Percentiles rank a stretch among this genome's conserved stretches.
Conservation (phyloP, 2,329 filamentous ascomycete species). For the Aurifilum marmelostoma region DNA sequence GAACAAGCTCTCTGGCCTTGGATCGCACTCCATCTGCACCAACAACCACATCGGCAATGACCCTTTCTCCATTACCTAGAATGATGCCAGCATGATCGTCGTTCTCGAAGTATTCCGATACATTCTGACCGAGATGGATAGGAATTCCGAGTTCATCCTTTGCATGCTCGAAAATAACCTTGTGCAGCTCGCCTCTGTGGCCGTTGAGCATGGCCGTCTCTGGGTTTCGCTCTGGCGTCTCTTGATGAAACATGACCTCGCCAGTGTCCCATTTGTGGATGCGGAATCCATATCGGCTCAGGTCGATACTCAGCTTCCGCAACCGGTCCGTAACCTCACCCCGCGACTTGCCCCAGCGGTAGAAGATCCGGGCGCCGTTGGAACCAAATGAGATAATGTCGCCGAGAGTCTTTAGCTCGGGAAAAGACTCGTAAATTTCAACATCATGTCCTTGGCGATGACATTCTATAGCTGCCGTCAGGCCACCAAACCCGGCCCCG, state of each 20-base stretch:
- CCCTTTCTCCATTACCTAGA: slow-evolving; percentile 50
- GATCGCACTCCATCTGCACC: slow-evolving; percentile 60
- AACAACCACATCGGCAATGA: slow-evolving; percentile 55
- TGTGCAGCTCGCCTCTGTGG: slow-evolving; percentile 63
- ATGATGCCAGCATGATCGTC: slow-evolving; percentile 54
- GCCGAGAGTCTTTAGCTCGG: slow-evolving; percentile 60
- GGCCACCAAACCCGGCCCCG: slow-evolving; percentile 61
- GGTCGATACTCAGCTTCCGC: slow-evolving; percentile 55
- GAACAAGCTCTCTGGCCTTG: slow-evolving; percentile 53
- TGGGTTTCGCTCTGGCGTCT: slow-evolving; percentile 45
- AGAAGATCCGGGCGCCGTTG: slow-evolving; percentile 64
- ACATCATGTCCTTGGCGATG: slow-evolving; percentile 63
- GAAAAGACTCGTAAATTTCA: slow-evolving; percentile 61
- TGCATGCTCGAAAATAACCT: slow-evolving; percentile 61
- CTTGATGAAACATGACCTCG: slow-evolving; percentile 62
- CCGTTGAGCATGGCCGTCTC: slow-evolving; percentile 62
- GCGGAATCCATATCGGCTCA: slow-evolving; percentile 58
- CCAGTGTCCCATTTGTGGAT: slow-evolving; percentile 65
- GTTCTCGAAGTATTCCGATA: slow-evolving; percentile 59
- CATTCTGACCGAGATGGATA: slow-evolving; percentile 55
- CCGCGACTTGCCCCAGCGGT: slow-evolving; percentile 53
- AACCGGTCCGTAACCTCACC: slow-evolving; percentile 52
- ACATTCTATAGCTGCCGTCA: slow-evolving; percentile 66
- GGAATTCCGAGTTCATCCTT: slow-evolving; percentile 57
- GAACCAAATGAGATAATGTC: slow-evolving; percentile 66